A percentile compares a stretch with the other conserved stretches of the same genome.
These are phyloP conservation scores for Skeletonema menzelii DNA, from an alignment of 108 stramenopile genomes.

Conservation along the genomic window DNA sequence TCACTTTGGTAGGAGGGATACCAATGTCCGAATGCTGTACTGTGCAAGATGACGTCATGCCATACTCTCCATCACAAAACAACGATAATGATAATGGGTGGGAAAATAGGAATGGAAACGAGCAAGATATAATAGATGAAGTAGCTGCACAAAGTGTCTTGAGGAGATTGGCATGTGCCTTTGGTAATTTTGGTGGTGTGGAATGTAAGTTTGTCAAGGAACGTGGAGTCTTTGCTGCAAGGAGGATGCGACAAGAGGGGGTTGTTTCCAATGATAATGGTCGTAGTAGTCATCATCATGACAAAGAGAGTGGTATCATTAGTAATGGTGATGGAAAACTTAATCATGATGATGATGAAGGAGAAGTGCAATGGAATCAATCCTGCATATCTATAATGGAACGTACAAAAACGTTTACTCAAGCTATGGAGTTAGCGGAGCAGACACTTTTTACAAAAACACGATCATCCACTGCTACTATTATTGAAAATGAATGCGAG, in stretches of 20 bases:
- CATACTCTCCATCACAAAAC: not conserved
- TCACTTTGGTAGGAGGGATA: constrained; percentile 37
- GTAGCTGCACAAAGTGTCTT: constrained; percentile 21
- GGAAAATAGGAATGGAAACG: not conserved
- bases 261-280: not conserved
- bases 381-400: constrained; percentile 23
- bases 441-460: constrained; percentile 5
- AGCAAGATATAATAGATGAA: constrained; percentile 1
- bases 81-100: not conserved
- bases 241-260: not conserved
- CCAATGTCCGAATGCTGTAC: constrained; percentile 19
- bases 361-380: constrained; percentile 35
- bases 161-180: constrained; percentile 17
- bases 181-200: constrained; percentile 15
- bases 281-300: not conserved
- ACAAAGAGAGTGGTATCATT: not conserved
- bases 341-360: constrained; percentile 5
- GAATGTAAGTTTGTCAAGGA: constrained; percentile 20
- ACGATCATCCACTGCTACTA: not conserved
- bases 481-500: not conserved
- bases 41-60: not conserved
- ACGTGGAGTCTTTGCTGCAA: constrained; percentile 28
- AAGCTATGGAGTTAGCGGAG: constrained; percentile 28
- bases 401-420: not conserved
- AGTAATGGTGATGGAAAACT: not conserved